These are phyloP conservation scores for Kockovaella imperatae DNA, from an alignment of 768 basidiomycete genomes.

Conservation along the genomic window DNA sequence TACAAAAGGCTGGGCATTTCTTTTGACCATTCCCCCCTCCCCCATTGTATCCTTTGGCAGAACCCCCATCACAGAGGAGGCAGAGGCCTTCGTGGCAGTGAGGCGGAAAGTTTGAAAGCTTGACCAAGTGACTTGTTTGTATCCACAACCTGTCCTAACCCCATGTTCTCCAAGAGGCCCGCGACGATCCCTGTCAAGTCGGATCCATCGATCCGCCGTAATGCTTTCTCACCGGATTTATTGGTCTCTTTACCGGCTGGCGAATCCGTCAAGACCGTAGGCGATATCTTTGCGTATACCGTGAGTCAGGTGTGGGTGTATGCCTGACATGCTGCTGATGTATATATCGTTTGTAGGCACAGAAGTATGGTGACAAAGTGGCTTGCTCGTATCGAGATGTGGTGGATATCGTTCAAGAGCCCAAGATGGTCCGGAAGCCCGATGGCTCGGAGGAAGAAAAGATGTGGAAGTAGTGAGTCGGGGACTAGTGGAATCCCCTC, in stretches of 20 bases:
- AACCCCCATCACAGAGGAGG: too few species aligned
- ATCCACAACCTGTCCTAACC: too few species aligned
- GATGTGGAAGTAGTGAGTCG: constrained; percentile 44
- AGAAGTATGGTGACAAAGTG: constrained; percentile 31
- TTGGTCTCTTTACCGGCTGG: constrained; percentile 33
- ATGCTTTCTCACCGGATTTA: constrained; percentile 30
- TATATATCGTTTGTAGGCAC: constrained; percentile 18
- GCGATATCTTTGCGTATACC: constrained; percentile 32
- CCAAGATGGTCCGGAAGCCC: constrained; percentile 31
- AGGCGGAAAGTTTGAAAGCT: too few species aligned
- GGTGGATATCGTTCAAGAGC: constrained; percentile 41
- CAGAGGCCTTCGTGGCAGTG: too few species aligned
- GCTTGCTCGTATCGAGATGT: constrained; percentile 34
- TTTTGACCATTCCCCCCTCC: too few species aligned
- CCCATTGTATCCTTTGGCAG: too few species aligned
- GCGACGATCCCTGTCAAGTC: constrained; percentile 12
- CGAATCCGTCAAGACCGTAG: constrained; percentile 31
- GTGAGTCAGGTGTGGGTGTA: constrained; percentile 13
- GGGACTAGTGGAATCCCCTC: neutral
- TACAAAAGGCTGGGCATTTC: too few species aligned
- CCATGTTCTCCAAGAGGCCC: neutral
- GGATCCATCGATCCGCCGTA: constrained; percentile 34
- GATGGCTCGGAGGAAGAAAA: constrained; percentile 39
- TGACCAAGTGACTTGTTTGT: too few species aligned
- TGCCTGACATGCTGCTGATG: neutral